Evolutionary conservation across 306 rosid genomes (phyloP), one percentile per base, ranked within the genome.

Genomic region (Gastrolobium bilobum): DNA sequence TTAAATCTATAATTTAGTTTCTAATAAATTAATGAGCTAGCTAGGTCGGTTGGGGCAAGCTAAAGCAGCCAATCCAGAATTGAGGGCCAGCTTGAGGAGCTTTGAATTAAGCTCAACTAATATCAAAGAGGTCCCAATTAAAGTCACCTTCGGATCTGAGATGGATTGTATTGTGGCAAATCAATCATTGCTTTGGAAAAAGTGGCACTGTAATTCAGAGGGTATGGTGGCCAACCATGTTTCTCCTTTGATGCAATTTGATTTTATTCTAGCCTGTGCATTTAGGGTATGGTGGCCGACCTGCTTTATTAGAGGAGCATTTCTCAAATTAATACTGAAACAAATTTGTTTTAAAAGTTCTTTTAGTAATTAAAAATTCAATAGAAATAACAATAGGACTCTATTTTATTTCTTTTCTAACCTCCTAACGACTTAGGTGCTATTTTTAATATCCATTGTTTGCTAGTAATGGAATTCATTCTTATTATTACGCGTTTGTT

Each of bases 91-190:
- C 50, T 33, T 4, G 40, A 7, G 26, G 38, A 11, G 11, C 10
- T 33, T 60, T 68, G 54, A 29, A 58, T 43, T 42, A 15, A 7
- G 70, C 40, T 39, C 50, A 74, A 46, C 37, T 56, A 47, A 48
- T 76, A 14, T 81, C 71, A 51, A 54, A 75, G 71, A 81, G 85
- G 48, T 76, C 76, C 46, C 84, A 54, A 33, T 7, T 11, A 54
- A 73, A 52, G 39, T 20, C 58, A 30, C 68, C 5, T 8, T 42
- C 9, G 10, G n/a, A 35, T 80, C 10, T 67, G 8, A 78, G 48
- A 54, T 68, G 62, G 67, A 65, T 37, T 5, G 10, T 26, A n/a
- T 43, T 31, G 5, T 5, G 35, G 56, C 50, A 67, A 48, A 37
- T 65, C 52, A 64, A 64, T 42, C 15, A 68, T 46, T 77, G 60